A percentile compares a stretch with the other conserved stretches of the same genome.
These are phyloP conservation scores for Volvox carteri DNA, from an alignment of 163 green algal species.

Conservation along the genomic window DNA sequence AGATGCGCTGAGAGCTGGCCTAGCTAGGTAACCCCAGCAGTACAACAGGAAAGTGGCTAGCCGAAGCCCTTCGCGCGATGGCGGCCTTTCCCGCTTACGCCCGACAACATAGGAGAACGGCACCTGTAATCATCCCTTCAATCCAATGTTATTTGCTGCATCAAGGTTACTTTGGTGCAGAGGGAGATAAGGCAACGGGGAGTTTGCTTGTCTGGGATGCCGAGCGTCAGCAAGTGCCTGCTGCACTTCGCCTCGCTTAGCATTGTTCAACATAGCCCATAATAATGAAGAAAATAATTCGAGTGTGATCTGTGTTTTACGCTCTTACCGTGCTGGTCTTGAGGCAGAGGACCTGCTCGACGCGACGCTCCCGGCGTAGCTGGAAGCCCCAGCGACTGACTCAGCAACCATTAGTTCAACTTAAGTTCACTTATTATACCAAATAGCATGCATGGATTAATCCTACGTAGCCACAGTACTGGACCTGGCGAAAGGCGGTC, in stretches of 20 bases:
- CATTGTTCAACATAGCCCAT: not conserved
- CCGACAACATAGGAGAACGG: too few relatives aligned
- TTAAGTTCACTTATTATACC: too few relatives aligned
- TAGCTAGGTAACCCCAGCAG: not conserved
- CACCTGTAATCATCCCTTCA: too few relatives aligned
- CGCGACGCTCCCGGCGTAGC: conserved; percentile 25
- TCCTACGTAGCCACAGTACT: too few relatives aligned
- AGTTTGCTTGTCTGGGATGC: not conserved
- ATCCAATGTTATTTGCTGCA: not conserved
- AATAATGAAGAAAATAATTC: not conserved
- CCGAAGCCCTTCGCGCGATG: not conserved
- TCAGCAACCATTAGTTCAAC: too few relatives aligned
- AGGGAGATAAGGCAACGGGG: not conserved
- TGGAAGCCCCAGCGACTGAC: conserved; percentile 4
- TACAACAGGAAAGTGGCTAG: not conserved
- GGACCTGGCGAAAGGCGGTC: too few relatives aligned
- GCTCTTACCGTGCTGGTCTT: not conserved
- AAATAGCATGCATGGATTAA: too few relatives aligned
- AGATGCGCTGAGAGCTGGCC: not conserved
- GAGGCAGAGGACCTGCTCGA: not conserved
- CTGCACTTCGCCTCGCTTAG: conserved; percentile 3
- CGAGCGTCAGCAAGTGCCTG: not conserved
- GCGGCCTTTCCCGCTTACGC: too few relatives aligned
- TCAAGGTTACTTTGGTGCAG: not conserved
- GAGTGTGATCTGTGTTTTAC: not conserved